Base-by-base conservation (phyloP, 1,284 basidiomycete genomes). In the Termitomyces sp. region DNA sequence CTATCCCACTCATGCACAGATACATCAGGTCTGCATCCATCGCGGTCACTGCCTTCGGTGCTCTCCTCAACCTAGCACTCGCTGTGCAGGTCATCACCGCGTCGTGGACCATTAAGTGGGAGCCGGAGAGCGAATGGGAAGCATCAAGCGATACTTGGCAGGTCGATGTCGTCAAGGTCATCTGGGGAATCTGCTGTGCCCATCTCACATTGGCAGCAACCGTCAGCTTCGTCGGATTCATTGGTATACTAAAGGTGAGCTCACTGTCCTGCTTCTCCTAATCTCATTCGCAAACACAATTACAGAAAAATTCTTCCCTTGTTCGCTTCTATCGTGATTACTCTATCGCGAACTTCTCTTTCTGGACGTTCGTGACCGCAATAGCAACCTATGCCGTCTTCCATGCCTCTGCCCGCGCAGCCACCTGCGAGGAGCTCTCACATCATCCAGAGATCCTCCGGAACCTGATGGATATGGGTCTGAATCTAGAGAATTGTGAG, bases 401-500 rank as follows among this genome's bases (percentile, higher is more conserved):
- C 65, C 76, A 77, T 56, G 73, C 77, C 17, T 72, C 78, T 8
- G 71, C 82, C 21, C 80, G 85, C 33, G 73, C 83, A 1, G 76
- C 75, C 15, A 70, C 88, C 2, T 90, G 87, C 68, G 87, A 90
- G 62, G 83, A 86, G 63, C 71, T 90, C 31, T 84, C 86, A 3
- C 76, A 81, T 50, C 85, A 89, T 56, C 83, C 86, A 17, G 86
- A 89, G 63, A 70, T 90, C 44, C 76, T 90, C 70, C 80, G 83
- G n/a, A 81, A 82, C 61, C 69, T 87, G 68, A 75, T 78, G 39
- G 86, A 88, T 62, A 77, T 86, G 63, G 88, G 87, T 0, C 74
- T 90, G 59, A 87, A 77, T 58, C 70, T 86, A 30, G 88, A 90
- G 69, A 89, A 88, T 62, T 90, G 87, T 64, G 88, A 90, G 64